Evolutionary conservation across 176 grass and related monocot genomes (phyloP).

Genomic region (Melocanna baccifera): DNA sequence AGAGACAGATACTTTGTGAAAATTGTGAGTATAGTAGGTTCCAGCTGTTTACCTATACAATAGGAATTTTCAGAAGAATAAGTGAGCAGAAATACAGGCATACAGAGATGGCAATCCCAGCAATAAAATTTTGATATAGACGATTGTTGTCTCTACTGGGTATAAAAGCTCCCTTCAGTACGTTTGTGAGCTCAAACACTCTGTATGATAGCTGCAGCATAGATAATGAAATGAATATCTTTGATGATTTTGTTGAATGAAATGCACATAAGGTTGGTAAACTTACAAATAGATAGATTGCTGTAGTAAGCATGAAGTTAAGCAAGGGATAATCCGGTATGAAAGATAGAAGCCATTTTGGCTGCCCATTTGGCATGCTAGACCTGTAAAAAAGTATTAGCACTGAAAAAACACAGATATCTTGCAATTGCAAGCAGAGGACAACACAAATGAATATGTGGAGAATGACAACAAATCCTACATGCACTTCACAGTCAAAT

Average conservation of each 20-base stretch:
- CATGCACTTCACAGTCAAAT: background rate
- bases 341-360: slow-evolving; percentile 77
- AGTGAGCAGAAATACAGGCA: slow-evolving; percentile 73
- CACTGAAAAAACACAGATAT: background rate
- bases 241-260: background rate
- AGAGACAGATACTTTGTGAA: background rate
- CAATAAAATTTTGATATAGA: slow-evolving; percentile 75
- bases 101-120: slow-evolving; percentile 54
- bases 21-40: background rate
- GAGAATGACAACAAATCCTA: background rate
- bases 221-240: slow-evolving; percentile 20
- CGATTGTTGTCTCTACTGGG: slow-evolving; percentile 80
- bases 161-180: slow-evolving; percentile 63
- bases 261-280: background rate
- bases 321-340: slow-evolving; percentile 90
- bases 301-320: slow-evolving; percentile 97
- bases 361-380: slow-evolving; percentile 80
- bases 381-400: slow-evolving; percentile 56
- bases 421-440: background rate
- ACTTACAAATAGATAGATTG: slow-evolving; percentile 80
- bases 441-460: background rate
- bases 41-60: slow-evolving; percentile 57
- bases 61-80: slow-evolving; percentile 71
- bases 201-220: slow-evolving; percentile 73
- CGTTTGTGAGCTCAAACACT: slow-evolving; percentile 57